Percentiles rank a stretch among this genome's conserved stretches.
Evolutionary conservation across 164 flowering plant species (phyloP).

Genomic region (Saururus chinensis): DNA sequence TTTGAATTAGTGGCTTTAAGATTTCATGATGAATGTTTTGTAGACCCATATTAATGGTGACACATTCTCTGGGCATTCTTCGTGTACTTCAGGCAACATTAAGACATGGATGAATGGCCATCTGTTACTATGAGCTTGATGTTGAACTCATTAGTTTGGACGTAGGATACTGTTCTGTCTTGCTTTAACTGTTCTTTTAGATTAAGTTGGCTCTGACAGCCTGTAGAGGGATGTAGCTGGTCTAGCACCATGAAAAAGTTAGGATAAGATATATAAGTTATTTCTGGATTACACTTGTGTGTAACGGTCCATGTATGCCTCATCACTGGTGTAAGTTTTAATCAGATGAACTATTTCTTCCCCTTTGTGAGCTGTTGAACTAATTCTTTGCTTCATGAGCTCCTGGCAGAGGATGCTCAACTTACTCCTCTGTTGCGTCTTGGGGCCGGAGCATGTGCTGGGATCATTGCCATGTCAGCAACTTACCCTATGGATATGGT

Average conservation of each 20-base stretch:
- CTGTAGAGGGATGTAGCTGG: too few species aligned
- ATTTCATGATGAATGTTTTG: background rate
- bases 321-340: background rate
- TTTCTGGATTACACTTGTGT: too few species aligned
- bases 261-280: too few species aligned
- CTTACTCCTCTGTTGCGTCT: constrained; percentile 89
- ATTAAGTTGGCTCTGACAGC: too few species aligned
- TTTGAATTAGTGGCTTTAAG: background rate
- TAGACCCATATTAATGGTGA: background rate
- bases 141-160: too few species aligned
- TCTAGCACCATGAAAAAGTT: too few species aligned
- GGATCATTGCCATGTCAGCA: constrained; percentile 98
- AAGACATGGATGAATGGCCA: background rate
- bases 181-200: too few species aligned
- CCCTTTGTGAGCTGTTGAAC: background rate
- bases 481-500: constrained; percentile 99
- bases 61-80: background rate
- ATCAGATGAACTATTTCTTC: background rate
- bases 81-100: background rate
- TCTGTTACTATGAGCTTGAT: too few species aligned
- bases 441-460: constrained; percentile 99
- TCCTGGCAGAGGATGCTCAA: constrained; percentile 66
- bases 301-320: too few species aligned
- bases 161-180: too few species aligned
- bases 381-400: background rate